Percentiles rank a stretch among this genome's conserved stretches.
Evolutionary conservation across 371 early-diverging fungal genomes (phyloP).

Genomic region (Mortierella sp.): DNA sequence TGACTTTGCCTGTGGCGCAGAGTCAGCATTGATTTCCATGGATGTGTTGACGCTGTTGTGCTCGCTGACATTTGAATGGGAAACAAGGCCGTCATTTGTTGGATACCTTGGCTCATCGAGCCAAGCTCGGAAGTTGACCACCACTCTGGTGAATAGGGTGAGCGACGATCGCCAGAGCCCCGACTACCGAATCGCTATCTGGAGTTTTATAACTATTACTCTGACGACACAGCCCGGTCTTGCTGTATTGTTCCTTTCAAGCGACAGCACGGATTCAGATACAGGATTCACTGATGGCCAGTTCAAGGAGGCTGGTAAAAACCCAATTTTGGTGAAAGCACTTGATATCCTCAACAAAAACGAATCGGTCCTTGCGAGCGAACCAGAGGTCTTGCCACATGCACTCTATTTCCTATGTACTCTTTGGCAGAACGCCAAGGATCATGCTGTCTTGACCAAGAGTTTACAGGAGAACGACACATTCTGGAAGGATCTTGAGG

Average conservation of each 20-base stretch:
- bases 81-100: conserved; percentile 40
- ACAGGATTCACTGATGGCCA: conserved; percentile 29
- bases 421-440: conserved; percentile 51
- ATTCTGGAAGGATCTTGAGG: conserved; percentile 45
- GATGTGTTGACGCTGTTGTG: conserved; percentile 46
- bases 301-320: conserved; percentile 35
- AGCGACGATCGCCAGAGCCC: conserved; percentile 32
- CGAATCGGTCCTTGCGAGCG: conserved; percentile 10
- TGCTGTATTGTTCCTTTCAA: conserved; percentile 45
- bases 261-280: conserved; percentile 34
- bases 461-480: conserved; percentile 28
- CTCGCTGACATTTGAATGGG: conserved; percentile 41
- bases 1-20: conserved; percentile 33
- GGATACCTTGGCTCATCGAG: conserved; percentile 51
- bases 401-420: conserved; percentile 42
- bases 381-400: conserved; percentile 40
- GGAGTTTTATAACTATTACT: conserved; percentile 53
- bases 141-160: conserved; percentile 32
- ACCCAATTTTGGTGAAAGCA: conserved; percentile 36
- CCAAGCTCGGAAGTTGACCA: conserved; percentile 36
- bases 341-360: conserved; percentile 30
- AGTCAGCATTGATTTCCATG: conserved; percentile 30
- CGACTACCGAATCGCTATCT: conserved; percentile 50
- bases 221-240: conserved; percentile 53
- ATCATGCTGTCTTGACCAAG: conserved; percentile 42